These are phyloP conservation scores for Microdochium bolleyi DNA, from an alignment of 2,329 filamentous ascomycete genomes.

Conservation along the genomic window DNA sequence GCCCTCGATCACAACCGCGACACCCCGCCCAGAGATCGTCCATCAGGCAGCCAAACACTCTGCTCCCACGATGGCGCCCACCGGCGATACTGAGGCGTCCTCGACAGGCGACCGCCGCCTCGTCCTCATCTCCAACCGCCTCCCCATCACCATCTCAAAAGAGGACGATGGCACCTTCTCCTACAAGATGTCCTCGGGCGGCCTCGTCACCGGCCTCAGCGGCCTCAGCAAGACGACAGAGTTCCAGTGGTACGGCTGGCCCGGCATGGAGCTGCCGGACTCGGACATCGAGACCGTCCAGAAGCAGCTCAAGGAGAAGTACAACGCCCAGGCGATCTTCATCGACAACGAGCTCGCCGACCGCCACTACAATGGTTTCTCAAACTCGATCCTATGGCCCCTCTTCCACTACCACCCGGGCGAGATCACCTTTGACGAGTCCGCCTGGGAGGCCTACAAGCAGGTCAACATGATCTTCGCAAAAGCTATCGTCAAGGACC, in stretches of 20 bases:
- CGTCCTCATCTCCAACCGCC: conserved; percentile 85
- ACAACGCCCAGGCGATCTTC: conserved; percentile 86
- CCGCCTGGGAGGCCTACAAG: conserved; percentile 85
- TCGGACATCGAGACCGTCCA: conserved; percentile 69
- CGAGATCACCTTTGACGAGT: conserved; percentile 96
- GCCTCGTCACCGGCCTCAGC: conserved; percentile 86
- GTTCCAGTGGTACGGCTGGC: conserved; percentile 99
- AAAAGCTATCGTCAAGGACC: conserved; percentile 75
- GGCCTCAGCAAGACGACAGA: conserved; percentile 86
- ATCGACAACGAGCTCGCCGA: conserved; percentile 90
- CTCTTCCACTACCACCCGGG: conserved; percentile 98
- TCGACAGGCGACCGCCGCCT: conserved; percentile 37
- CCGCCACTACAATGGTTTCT: conserved; percentile 95
- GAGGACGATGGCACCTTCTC: conserved; percentile 85
- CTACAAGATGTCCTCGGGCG: conserved; percentile 95
- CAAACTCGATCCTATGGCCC: conserved; percentile 97
- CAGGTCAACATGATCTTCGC: conserved; percentile 92
- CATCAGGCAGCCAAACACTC: no score
- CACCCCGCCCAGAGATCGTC: neutral
- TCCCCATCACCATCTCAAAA: conserved; percentile 94
- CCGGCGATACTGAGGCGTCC: conserved; percentile 7
- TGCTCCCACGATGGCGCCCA: conserved; percentile 1
- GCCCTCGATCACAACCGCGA: neutral
- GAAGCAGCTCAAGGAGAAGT: conserved; percentile 74
- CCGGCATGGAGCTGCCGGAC: conserved; percentile 84